Conservation (phyloP, 805 yeast species). For the Clavispora santaluciae region DNA sequence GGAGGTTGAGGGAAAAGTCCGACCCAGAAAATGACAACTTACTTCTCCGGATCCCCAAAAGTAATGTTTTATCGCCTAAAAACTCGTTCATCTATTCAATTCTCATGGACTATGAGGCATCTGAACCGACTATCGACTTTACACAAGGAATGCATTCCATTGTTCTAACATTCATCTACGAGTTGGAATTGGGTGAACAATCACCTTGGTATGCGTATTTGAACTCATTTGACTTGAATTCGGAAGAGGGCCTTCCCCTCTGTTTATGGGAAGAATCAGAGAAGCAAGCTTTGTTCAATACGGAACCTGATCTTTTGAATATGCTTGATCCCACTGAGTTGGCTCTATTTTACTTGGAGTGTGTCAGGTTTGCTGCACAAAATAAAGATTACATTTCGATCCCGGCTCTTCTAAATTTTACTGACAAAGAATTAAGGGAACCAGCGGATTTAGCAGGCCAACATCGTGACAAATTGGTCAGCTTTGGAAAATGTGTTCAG, state of each 20-base stretch:
- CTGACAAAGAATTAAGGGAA: slow-evolving; percentile 7
- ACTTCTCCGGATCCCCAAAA: slow-evolving; percentile 59
- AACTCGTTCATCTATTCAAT: slow-evolving; percentile 64
- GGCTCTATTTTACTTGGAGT: slow-evolving; percentile 33
- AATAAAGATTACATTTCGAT: slow-evolving; percentile 22
- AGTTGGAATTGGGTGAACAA: slow-evolving; percentile 46
- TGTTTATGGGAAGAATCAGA: slow-evolving; percentile 58
- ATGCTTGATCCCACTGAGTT: slow-evolving; percentile 48
- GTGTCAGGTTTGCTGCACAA: slow-evolving; percentile 38
- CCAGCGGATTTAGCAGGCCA: slow-evolving; percentile 16
- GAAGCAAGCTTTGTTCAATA: slow-evolving; percentile 46
- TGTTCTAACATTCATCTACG: slow-evolving; percentile 69
- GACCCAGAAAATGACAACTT: slow-evolving; percentile 26
- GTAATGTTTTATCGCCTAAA: slow-evolving; percentile 51
- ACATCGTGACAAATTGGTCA: slow-evolving; percentile 25
- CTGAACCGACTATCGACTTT: slow-evolving; percentile 29
- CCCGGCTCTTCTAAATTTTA: slow-evolving; percentile 32
- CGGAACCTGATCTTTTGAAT: slow-evolving; percentile 59
- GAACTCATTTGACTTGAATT: slow-evolving; percentile 41
- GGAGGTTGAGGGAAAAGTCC: slow-evolving; percentile 22
- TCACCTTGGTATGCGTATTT: slow-evolving; percentile 84
- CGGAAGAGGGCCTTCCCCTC: slow-evolving; percentile 47
- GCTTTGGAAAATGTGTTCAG: slow-evolving; percentile 54
- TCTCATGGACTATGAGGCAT: slow-evolving; percentile 46
- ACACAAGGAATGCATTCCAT: slow-evolving; percentile 57